Conservation (phyloP, 495 filamentous ascomycete species). For the Penicillium alfredii region DNA sequence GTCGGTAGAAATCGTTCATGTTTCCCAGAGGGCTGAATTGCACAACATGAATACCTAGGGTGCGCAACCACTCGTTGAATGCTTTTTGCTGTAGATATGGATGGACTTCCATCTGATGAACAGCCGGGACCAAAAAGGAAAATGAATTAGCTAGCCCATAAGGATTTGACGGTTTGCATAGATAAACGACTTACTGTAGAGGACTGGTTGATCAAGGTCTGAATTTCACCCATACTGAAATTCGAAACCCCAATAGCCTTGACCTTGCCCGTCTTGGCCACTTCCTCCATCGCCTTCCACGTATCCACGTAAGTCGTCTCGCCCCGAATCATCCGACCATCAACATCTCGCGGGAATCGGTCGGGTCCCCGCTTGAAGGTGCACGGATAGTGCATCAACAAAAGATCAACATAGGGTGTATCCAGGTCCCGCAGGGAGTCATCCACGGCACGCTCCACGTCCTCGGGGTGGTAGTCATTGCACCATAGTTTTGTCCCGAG, state of each 20-base stretch:
- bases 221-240: constrained; percentile 60
- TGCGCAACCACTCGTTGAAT: constrained; percentile 47
- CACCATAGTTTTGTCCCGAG: constrained; percentile 65
- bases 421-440: constrained; percentile 55
- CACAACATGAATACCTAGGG: constrained; percentile 51
- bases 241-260: constrained; percentile 71
- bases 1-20: constrained; percentile 56
- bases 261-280: constrained; percentile 47
- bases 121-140: constrained; percentile 45
- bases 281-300: constrained; percentile 58
- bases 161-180: background rate
- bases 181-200: constrained; percentile 30
- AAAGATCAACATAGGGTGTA: constrained; percentile 61
- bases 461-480: constrained; percentile 54
- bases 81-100: constrained; percentile 54
- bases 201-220: constrained; percentile 53
- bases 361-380: constrained; percentile 35
- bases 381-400: constrained; percentile 60
- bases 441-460: constrained; percentile 50
- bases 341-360: constrained; percentile 28
- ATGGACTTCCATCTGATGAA: constrained; percentile 58
- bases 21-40: constrained; percentile 65
- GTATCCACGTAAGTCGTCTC: constrained; percentile 34
- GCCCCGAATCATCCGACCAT: constrained; percentile 34
- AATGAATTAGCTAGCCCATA: background rate